A percentile compares a stretch with the other conserved stretches of the same genome.
These are phyloP conservation scores for Hemisphaericaspora subhashii DNA, from an alignment of 1,139 yeast species.

Conservation along the genomic window DNA sequence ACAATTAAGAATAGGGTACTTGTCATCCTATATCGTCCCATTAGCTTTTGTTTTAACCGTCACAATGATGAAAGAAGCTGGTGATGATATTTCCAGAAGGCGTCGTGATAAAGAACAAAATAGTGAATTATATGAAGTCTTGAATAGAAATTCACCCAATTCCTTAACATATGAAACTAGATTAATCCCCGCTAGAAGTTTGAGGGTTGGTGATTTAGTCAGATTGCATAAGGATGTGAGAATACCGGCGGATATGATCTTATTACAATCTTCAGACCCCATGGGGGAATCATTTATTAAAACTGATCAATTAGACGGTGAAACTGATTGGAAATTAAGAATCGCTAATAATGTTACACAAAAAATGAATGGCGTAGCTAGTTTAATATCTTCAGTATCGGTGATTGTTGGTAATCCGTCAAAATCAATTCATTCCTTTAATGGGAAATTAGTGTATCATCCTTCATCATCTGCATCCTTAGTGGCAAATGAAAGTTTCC, in stretches of 20 bases:
- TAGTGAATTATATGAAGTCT: constrained; percentile 73
- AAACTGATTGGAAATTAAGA: constrained; percentile 96
- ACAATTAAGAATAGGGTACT: constrained; percentile 85
- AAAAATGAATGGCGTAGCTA: constrained; percentile 38
- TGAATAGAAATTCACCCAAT: constrained; percentile 33
- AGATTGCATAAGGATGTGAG: constrained; percentile 77
- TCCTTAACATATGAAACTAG: constrained; percentile 29
- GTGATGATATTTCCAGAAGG: constrained; percentile 89
- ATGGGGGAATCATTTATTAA: constrained; percentile 91
- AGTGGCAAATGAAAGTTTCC: constrained; percentile 48
- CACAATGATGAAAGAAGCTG: constrained; percentile 94
- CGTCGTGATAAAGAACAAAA: constrained; percentile 90
- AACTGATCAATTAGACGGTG: constrained; percentile 98
- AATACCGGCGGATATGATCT: constrained; percentile 88
- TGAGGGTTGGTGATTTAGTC: constrained; percentile 88
- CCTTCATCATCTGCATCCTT: constrained; percentile 26
- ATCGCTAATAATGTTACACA: constrained; percentile 78
- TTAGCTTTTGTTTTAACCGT: constrained; percentile 87
- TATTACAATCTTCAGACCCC: constrained; percentile 78
- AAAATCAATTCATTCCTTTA: constrained; percentile 77
- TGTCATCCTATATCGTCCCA: constrained; percentile 92
- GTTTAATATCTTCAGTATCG: constrained; percentile 40
- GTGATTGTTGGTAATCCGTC: constrained; percentile 76
- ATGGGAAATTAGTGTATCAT: constrained; percentile 64
- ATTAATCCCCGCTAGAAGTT: constrained; percentile 58